Base-by-base conservation (phyloP, 2,329 filamentous ascomycete species). In the Ilyonectria destructans region DNA sequence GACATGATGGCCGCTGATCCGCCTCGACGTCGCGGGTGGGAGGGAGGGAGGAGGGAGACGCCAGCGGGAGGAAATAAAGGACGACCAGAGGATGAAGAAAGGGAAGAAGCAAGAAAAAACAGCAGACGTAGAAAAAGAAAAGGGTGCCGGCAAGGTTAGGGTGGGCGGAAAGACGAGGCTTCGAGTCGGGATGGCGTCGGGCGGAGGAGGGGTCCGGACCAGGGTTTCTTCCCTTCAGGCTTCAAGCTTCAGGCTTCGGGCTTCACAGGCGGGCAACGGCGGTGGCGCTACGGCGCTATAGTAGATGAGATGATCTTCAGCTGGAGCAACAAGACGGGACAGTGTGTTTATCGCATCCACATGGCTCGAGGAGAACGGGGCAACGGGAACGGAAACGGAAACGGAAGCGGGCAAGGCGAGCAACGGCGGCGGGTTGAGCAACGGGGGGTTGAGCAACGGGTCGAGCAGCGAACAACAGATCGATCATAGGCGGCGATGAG, bases 1-100 rank as follows among this genome's bases (percentile, higher is more conserved):
- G 89, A 87, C 80, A 83, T 83, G 69, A 65, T 69, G 67, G 59
- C 23, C 60, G 58, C 26, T 15, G 62, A 51, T 62, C 58, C 64
- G 64, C 58, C 64, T 66, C 58, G 58, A 62, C 58, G 64, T 61
- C 52, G 58, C 58, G 54, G 65, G 63, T 33, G 58, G 49, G 49
- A 65, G 54, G 45, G 52, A 43, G 48, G 45, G 54, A 56, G 54
- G 48, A 58, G 54, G 54, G 65, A 51, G 52, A 46, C 29, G 46
- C 56, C 35, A 51, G 43, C 31, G 62, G 37, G 58, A 64, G 58
- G 21, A 62, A 58, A 62, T 56, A 48, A 48, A 49, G 37, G 37
- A 40, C 35, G 23, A 51, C 48, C 40, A 37, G 45, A 37, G 58
- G 40, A 48, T 29, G 21, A 67, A 43, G 40, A 15, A 65, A 48